A percentile compares a stretch with the other conserved stretches of the same genome.
These are phyloP conservation scores for Eimeria falciformis DNA, from an alignment of 169 alveolate species.

Conservation along the genomic window DNA sequence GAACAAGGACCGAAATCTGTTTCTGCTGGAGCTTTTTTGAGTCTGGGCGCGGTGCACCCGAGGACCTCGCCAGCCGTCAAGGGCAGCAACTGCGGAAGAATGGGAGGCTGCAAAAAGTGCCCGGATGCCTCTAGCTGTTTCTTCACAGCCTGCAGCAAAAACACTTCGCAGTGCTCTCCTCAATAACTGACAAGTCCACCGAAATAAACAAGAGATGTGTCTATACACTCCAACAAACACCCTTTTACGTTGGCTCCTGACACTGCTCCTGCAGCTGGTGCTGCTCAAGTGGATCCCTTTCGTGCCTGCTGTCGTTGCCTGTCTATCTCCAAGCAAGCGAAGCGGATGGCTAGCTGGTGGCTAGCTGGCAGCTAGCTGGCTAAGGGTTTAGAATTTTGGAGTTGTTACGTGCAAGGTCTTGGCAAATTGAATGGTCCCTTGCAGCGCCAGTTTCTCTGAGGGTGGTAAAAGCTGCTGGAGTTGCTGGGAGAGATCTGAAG, in stretches of 20 bases:
- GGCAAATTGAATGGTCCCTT: conserved; percentile 93
- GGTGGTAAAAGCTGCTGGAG: conserved; percentile 84
- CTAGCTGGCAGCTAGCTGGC: too few species aligned
- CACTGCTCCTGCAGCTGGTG: not conserved
- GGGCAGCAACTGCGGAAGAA: conserved; percentile 97
- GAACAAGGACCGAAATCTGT: not conserved
- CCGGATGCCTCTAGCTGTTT: conserved; percentile 30
- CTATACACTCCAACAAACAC: not conserved
- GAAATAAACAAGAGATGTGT: not conserved
- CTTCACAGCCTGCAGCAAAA: conserved; percentile 28
- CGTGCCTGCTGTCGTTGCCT: too few species aligned
- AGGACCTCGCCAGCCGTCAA: conserved; percentile 98
- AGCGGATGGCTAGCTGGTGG: too few species aligned
- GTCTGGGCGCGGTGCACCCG: conserved; percentile 91
- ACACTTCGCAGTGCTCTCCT: not conserved
- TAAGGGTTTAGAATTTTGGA: too few species aligned
- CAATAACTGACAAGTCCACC: not conserved
- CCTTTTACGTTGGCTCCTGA: not conserved
- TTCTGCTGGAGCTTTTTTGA: not conserved
- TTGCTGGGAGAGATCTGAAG: conserved; percentile 91
- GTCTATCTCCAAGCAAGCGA: too few species aligned
- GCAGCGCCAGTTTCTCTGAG: conserved; percentile 85
- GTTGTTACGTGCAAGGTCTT: conserved; percentile 22
- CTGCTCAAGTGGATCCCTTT: not conserved
- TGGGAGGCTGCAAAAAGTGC: conserved; percentile 52